Evolutionary conservation across 345 rosid genomes (phyloP), one percentile per base, ranked within the genome.

Genomic region (Laguncularia racemosa): DNA sequence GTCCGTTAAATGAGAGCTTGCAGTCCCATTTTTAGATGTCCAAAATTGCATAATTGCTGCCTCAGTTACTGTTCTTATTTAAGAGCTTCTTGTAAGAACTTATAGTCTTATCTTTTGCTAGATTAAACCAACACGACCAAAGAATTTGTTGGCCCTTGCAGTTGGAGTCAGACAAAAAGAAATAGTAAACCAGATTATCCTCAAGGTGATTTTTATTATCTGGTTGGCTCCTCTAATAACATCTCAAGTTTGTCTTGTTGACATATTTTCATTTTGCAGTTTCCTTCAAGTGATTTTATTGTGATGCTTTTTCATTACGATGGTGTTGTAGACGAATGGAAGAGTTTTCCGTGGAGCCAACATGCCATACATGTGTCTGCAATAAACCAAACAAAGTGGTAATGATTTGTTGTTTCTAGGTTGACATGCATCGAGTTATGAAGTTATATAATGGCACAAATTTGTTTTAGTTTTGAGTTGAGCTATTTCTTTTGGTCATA

Each of bases 251-350:
- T 8, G 40, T 33, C 6, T 33, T 33, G 40, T 8, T 33, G 10
- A 33, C 15, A 26, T 20, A 53, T 26, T 16, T 20, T 7, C 9
- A 44, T 17, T 57, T 20, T 59, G 69, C 78, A 81, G 86, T 81
- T 81, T 64, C 74, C 70, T 44, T 23, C 53, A 19, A 60, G 67
- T 47, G 58, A 67, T 49, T 81, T 81, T 23, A 65, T 60, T 59
- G 78, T 81, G 67, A 78, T 81, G 83, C 74, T 78, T 64, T 81
- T 81, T 56, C 86, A 81, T 66, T 81, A 78, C 56, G 86, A 81
- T 48, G 78, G 83, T 33, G 14, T 64, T 52, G 78, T 78, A 60
- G 81, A 81, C 47, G 66, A 71, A 55, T 81, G 86, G 86, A 73
- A 58, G 65, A 72, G 63, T 62, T 57, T 81, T 38, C 60, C 63